Evolutionary conservation across 163 green algal species (phyloP).

Genomic region (Chlamydomonas reinhardtii): DNA sequence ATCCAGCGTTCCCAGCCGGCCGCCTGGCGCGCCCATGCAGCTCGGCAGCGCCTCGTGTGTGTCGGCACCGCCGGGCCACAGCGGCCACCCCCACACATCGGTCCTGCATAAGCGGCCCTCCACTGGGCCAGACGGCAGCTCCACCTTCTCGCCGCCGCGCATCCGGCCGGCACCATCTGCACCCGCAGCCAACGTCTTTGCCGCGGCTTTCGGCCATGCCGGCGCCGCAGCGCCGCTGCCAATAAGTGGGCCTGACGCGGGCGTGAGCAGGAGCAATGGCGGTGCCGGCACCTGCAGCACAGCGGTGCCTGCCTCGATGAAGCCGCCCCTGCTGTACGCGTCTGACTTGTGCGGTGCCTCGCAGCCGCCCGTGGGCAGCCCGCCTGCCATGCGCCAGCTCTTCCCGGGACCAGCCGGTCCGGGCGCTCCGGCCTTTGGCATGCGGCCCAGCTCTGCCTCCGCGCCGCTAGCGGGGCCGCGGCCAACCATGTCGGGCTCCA

Average conservation of each 20-base stretch:
- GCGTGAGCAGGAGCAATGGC: too few relatives aligned
- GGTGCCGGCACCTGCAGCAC: too few relatives aligned
- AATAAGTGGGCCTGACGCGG: too few relatives aligned
- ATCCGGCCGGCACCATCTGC: conserved; percentile 11
- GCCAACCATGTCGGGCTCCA: conserved; percentile 1
- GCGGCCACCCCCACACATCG: background rate
- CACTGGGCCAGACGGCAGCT: background rate
- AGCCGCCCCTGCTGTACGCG: too few relatives aligned
- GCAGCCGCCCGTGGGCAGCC: background rate
- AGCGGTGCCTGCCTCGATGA: too few relatives aligned
- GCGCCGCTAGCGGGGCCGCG: conserved; percentile 8
- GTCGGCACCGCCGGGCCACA: background rate
- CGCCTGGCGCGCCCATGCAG: background rate
- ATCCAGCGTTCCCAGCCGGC: too few relatives aligned
- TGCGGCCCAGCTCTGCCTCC: background rate
- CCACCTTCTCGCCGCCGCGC: background rate
- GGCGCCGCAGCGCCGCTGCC: too few relatives aligned
- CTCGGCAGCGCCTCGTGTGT: background rate
- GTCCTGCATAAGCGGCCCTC: conserved; percentile 16
- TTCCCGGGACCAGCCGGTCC: background rate
- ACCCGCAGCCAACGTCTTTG: background rate
- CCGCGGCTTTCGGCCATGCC: too few relatives aligned
- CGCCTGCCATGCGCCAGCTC: conserved; percentile 26
- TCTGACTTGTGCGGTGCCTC: too few relatives aligned
- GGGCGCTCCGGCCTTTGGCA: background rate